A percentile compares a stretch with the other conserved stretches of the same genome.
These are phyloP conservation scores for Catunica adiposa DNA, from an alignment of 2,329 filamentous ascomycete genomes.

Conservation along the genomic window DNA sequence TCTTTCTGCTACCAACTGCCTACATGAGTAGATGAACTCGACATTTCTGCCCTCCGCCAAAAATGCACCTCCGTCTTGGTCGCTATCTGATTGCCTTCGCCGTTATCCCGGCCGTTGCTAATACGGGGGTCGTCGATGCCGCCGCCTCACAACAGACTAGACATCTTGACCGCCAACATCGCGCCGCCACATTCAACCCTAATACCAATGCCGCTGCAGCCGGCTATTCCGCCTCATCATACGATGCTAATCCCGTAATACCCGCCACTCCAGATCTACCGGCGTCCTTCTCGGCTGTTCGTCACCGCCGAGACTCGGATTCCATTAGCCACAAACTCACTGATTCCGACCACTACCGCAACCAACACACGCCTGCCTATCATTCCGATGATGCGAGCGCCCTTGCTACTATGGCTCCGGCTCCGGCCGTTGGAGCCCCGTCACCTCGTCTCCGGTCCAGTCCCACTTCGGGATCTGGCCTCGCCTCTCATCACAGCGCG, in stretches of 20 bases:
- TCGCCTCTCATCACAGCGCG: slow-evolving; percentile 78
- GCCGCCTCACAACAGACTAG: slow-evolving; percentile 10
- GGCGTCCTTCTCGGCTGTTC: slow-evolving; percentile 5
- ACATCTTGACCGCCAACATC: slow-evolving; percentile 4
- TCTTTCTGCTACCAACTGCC: slow-evolving; percentile 1
- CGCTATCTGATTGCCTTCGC: slow-evolving; percentile 14
- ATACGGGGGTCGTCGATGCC: slow-evolving; percentile 13
- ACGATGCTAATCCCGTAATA: slow-evolving; percentile 5
- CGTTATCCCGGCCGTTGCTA: slow-evolving; percentile 13
- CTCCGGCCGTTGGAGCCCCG: slow-evolving; percentile 87
- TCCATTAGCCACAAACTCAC: slow-evolving; percentile 20
- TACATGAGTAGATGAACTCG: slow-evolving; percentile 13
- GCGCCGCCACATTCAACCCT: background rate
- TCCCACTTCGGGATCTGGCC: slow-evolving; percentile 43
- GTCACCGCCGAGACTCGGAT: slow-evolving; percentile 6
- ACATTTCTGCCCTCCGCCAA: slow-evolving; percentile 9
- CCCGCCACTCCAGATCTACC: slow-evolving; percentile 5
- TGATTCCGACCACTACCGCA: slow-evolving; percentile 18
- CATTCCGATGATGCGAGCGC: slow-evolving; percentile 67
- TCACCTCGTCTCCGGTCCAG: slow-evolving; percentile 41
- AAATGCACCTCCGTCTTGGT: slow-evolving; percentile 13
- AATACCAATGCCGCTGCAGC: slow-evolving; percentile 13
- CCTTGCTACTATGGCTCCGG: slow-evolving; percentile 96
- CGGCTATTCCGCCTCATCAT: slow-evolving; percentile 9
- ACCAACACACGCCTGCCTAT: slow-evolving; percentile 22